Evolutionary conservation across 164 flowering plant species (phyloP), one percentile per base, ranked within the genome.

Genomic region (Houttuynia cordata): DNA sequence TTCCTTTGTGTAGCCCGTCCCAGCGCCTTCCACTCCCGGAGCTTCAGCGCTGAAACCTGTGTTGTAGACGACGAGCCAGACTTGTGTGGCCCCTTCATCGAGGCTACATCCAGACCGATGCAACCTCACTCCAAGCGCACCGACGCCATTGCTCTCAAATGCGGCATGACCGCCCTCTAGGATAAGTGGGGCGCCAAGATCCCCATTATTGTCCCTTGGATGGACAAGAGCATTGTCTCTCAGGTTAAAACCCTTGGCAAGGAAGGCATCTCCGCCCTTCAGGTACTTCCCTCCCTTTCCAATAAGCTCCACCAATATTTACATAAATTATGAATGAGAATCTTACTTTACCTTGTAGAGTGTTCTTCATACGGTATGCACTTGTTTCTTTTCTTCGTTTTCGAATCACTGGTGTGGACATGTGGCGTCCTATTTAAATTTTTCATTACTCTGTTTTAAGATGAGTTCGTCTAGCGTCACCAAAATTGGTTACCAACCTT

Each of bases 131-230:
- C 97, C 19, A 86, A 64, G 75, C 76, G 98, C 51, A 85, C 96
- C 0, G 98, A 97, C 1, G 72, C 75, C 5, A 83, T 93, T 39
- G 98, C 96, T 20, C 69, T 93, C 23, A 90, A 93, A 65, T 90
- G 94, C 63, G 97, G 97, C 40, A 93, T 93, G 97, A 74, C 87
- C 7, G 96, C 91, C 1, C 70, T 80, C 40, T 93, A 96, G 98
- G 96, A 93, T 60, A 93, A 90, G 67, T 93, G 98, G 98, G 97
- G 98, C 7, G 77, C 75, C 14, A 75, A 95, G 76, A 64, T 93
- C 68, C 98, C 98, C 24, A 78, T 86, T 8, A 64, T 83, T 19
- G 53, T 93, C 6, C 84, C 90, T 21, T 90, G 91, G 92, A 55
- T 93, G 60, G 98, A 93, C 52, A 96, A 90, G 57, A 90, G 88